Conservation (phyloP, 345 rosid species). For the Cochlearia excelsa region DNA sequence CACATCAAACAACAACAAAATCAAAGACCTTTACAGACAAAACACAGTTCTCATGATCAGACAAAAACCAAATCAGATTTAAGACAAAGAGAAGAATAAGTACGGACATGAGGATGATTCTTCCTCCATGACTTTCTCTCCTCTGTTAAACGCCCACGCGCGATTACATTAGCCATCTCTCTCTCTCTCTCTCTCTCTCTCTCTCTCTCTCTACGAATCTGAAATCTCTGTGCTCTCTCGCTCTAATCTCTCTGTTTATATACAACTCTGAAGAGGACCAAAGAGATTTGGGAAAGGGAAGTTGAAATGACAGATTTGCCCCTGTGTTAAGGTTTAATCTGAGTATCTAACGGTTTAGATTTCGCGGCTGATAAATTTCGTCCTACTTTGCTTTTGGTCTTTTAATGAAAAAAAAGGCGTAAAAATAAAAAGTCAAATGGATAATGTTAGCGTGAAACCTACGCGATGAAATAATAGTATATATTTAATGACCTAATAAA, state of each 20-base stretch:
- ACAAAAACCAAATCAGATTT: neutral
- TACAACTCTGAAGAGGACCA: conserved; percentile 28
- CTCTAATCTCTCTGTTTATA: conserved; percentile 6
- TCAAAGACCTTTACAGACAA: neutral
- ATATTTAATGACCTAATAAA: too few species aligned
- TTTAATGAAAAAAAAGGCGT: conserved; percentile 9
- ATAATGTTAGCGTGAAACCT: conserved; percentile 38
- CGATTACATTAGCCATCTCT: conserved; percentile 83
- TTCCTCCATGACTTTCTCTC: conserved; percentile 95
- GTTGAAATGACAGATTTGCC: conserved; percentile 15
- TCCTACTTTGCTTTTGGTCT: conserved; percentile 15
- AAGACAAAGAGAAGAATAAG: neutral
- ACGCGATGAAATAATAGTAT: conserved; percentile 24
- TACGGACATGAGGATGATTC: conserved; percentile 92
- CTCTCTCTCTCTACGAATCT: neutral
- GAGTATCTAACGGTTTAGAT: conserved; percentile 36
- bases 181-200: neutral
- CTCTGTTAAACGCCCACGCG: conserved; percentile 92
- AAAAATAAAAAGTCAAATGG: conserved; percentile 31
- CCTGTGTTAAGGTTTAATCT: conserved; percentile 17
- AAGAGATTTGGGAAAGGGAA: neutral
- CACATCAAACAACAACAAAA: neutral
- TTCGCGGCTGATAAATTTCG: conserved; percentile 33
- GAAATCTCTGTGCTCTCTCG: conserved; percentile 13
- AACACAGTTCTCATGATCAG: neutral